Base-by-base conservation (phyloP, 208 protist species). In the Leishmania lainsoni region DNA sequence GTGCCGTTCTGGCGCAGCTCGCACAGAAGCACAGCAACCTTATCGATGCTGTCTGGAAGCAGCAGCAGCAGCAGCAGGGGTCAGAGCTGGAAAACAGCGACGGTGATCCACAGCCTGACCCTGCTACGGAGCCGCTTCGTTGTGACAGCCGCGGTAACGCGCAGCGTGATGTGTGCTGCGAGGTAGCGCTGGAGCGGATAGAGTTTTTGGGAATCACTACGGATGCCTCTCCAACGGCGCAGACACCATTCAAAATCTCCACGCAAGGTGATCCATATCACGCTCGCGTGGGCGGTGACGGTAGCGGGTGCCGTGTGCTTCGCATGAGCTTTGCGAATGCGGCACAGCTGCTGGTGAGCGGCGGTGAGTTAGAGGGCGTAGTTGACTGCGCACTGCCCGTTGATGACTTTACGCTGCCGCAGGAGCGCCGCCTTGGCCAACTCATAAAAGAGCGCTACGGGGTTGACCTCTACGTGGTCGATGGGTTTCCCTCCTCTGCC, bases 401-500 rank as follows among this genome's bases (percentile, higher is more conserved):
- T 32, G 90, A 97, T 8, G 96, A 99, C 75, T 91, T 99, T 42
- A 95, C 72, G 26, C 97, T 98, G 0, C 80, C 89, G 26, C 87
- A 97, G 72, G 98, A 99, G 89, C 95, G 95, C 49, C 75, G 80
- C 4, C 90, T 99, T 2, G 99, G 99, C 35, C 69, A 89, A 63
- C 88, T 99, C n/a, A 90, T 99, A 9, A 95, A 95, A 76, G 83
- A 94, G 48, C 98, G 99, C 78, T 99, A 99, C 90, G 93, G 92
- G 51, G 99, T 99, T 2, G 99, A 99, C 85, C 96, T 99, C 65
- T 99, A 98, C 93, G 95, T 99, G 35, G 79, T 99, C 10, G 99
- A 99, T 88, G 94, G 98, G 80, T 99, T 99, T 92, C 99, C 99
- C 3, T 54, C 89, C 1, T 65, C 80, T 20, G 86, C 97, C 5